Conservation (phyloP, 163 green algal genomes). For the Dunaliella salina region DNA sequence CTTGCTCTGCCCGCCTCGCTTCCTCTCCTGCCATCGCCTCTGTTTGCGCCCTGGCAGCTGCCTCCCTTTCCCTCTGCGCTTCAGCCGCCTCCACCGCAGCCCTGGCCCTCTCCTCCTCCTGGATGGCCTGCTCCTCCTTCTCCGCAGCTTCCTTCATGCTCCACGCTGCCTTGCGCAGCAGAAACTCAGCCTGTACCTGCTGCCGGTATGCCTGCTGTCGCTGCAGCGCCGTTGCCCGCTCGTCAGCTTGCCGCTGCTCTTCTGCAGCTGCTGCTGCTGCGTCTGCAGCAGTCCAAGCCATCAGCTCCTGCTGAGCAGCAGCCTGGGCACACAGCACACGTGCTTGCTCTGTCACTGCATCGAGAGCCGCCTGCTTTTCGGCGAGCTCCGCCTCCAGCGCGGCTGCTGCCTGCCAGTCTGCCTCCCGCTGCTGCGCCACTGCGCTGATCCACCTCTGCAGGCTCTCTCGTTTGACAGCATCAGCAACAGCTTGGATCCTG, state of each 20-base stretch:
- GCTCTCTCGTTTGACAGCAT: background rate
- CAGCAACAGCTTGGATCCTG: background rate
- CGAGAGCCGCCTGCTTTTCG: background rate
- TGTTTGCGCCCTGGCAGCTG: background rate
- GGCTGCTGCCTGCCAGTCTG: background rate
- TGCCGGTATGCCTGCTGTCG: background rate
- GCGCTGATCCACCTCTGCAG: background rate
- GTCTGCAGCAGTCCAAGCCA: too few species aligned
- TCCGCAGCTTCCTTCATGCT: background rate
- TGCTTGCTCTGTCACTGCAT: too few species aligned
- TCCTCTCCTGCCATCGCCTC: background rate
- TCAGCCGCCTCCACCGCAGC: background rate
- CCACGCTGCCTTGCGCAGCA: background rate
- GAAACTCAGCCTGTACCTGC: background rate
- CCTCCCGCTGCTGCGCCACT: background rate
- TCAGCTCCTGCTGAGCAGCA: too few species aligned
- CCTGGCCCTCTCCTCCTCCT: background rate
- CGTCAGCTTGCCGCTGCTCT: background rate
- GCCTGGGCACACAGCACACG: too few species aligned
- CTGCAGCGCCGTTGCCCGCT: background rate
- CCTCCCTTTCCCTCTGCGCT: background rate
- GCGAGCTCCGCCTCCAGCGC: background rate
- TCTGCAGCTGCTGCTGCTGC: background rate
- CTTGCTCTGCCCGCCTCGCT: background rate
- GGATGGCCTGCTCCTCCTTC: background rate